Evolutionary conservation across 2,329 filamentous ascomycete species (phyloP), one percentile per base, ranked within the genome.

Genomic region (Trichoderma sp.): DNA sequence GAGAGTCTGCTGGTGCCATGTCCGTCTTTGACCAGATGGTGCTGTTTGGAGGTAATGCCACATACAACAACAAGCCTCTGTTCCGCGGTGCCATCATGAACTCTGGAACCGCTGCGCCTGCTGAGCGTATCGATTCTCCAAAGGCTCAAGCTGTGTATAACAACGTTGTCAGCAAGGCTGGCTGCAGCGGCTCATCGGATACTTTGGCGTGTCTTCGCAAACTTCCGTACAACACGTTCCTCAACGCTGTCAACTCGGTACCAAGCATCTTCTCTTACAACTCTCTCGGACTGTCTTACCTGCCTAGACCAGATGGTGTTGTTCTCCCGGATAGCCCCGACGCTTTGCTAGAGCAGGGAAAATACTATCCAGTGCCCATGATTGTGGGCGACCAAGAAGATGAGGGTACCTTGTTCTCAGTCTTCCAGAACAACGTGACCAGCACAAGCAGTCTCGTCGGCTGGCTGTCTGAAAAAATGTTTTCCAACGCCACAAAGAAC

Each of bases 21-120:
- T 94, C 91, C 0, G 91, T 93, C 1, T 87, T 92, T 63, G 88
- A 94, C 76, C 93, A 95, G 75, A 93, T 94, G 88, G 83, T 88
- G 1, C 83, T 95, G 12, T 94, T 93, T 75, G 87, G 89, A 39
- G 93, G 93, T 7, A 84, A 95, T 79, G 88, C 89, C 77, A 90
- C 84, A 0, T 94, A 95, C 82, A 93, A 94, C 3, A 91, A 90
- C 68, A 89, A 91, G 76, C 84, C 90, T 1, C 85, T 96, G 0
- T 95, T 96, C 86, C 88, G 91, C 30, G 92, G 84, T 1, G 92
- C 85, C 30, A 95, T 95, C 75, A 95, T 96, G 92, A 88, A 92
- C 81, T 92, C 90, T 2, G 92, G 92, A 3, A 88, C 85, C 71
- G 79, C 91, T 3, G 81, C 88, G 0, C 91, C 91, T 0, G 85